A percentile compares a stretch with the other conserved stretches of the same genome.
These are phyloP conservation scores for Amauroascus verrucosus DNA, from an alignment of 2,329 filamentous ascomycete species.

Conservation along the genomic window DNA sequence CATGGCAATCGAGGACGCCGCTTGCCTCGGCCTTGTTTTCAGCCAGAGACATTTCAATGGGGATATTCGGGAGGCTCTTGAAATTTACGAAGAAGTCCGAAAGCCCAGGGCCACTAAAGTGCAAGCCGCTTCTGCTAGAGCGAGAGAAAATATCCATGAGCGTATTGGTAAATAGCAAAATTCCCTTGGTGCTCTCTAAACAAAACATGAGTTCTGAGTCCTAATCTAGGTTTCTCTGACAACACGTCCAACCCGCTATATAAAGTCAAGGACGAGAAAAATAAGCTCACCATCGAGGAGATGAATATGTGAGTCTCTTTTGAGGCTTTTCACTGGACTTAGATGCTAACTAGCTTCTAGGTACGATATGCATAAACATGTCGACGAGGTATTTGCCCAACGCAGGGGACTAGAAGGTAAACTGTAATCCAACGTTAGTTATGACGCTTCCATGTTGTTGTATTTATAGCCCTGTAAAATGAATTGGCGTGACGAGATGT, in stretches of 20 bases:
- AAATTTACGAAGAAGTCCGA: constrained; percentile 45
- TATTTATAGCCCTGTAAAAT: background rate
- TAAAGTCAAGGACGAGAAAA: constrained; percentile 51
- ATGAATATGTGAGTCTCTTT: constrained; percentile 51
- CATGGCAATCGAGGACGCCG: constrained; percentile 59
- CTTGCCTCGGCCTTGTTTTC: constrained; percentile 53
- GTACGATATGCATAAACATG: constrained; percentile 49
- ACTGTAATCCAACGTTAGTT: background rate
- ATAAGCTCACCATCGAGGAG: constrained; percentile 57
- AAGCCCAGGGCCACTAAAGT: constrained; percentile 47
- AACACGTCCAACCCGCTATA: constrained; percentile 33
- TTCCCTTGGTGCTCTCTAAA: background rate
- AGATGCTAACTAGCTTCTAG: constrained; percentile 29
- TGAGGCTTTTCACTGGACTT: background rate
- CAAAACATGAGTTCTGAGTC: background rate
- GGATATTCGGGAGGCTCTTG: constrained; percentile 40
- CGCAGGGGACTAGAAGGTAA: background rate
- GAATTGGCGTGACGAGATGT: background rate
- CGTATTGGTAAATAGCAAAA: constrained; percentile 41
- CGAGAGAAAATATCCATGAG: constrained; percentile 53
- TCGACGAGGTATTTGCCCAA: constrained; percentile 41
- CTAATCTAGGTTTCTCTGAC: constrained; percentile 19
- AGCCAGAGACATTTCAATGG: constrained; percentile 40
- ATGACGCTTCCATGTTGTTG: background rate
- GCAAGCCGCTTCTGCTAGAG: constrained; percentile 48